Conservation (phyloP, 139 green algal genomes). For the Coccomyxa sp. region DNA sequence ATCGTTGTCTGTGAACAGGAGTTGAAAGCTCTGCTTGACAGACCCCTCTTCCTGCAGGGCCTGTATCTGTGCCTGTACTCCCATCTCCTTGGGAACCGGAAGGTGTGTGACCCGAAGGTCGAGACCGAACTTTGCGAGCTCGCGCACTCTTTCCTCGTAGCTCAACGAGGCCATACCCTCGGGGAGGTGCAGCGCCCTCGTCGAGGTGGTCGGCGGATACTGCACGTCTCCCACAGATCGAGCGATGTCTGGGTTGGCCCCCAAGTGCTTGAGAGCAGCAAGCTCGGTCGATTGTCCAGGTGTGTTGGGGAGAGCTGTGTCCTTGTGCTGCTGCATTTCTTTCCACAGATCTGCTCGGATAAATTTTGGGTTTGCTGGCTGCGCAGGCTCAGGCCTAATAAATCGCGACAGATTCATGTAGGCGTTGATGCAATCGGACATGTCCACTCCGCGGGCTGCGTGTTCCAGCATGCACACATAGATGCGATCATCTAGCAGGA, state of each 20-base stretch:
- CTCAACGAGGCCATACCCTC: not conserved
- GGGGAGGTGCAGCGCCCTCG: not conserved
- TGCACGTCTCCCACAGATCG: not conserved
- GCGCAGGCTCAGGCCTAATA: not conserved
- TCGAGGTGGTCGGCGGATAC: not conserved
- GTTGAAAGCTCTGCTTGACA: not conserved
- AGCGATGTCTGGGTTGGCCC: not conserved
- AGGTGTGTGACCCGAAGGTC: not conserved
- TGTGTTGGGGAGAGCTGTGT: not conserved
- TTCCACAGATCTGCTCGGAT: not conserved
- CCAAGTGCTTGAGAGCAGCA: not conserved
- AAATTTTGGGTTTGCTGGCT: not conserved
- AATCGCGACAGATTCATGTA: conserved; percentile 1
- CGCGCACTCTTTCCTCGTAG: not conserved
- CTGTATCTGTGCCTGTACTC: not conserved
- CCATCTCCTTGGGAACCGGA: not conserved
- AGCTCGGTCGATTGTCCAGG: not conserved
- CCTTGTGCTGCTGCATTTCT: not conserved
- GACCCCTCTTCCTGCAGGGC: not conserved
- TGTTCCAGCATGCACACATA: not conserved
- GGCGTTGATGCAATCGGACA: not conserved
- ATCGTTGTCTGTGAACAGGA: not conserved
- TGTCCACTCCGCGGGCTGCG: not conserved
- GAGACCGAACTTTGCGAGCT: not conserved
- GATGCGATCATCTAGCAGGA: not conserved